Evolutionary conservation across 805 yeast species (phyloP), one percentile per base, ranked within the genome.

Genomic region (Scheffersomyces ergatensis): DNA sequence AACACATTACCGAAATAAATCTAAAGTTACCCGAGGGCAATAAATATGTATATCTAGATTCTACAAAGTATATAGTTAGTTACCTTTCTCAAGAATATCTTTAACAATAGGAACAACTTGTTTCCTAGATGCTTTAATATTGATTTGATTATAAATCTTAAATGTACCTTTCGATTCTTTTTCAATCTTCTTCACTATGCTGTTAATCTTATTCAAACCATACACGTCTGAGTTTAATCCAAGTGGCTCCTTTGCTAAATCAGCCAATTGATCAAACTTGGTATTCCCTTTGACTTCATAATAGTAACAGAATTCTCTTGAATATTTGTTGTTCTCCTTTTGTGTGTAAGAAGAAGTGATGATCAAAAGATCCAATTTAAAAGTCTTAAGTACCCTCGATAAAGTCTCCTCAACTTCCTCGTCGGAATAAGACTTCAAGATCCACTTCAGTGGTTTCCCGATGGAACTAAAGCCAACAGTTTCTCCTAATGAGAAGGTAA

Each of bases 401-500:
- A 66, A 46, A 2, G 69, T 54, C 0, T 36, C 24, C 13, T 45
- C 33, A 13, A 67, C 46, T 26, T 67, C 65, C 5, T 50, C 45
- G 2, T 42, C 34, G 9, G 53, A 29, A 38, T 45, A 67, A 25
- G 46, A 53, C 29, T 46, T 50, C 37, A 63, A 46, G 0, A 86
- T 48, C 80, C 85, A 84, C 5, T 64, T 61, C 21, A 84, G 59
- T 0, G 88, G 71, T 56, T 78, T 82, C 2, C 84, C 86, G 8
- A 83, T 63, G 0, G 97, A 84, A 35, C 90, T 77, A 52, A 92
- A 83, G 0, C 98, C 98, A 11, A 89, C 69, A 2, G 34, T 13
- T 7, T 53, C 54, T 4, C 56, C 56, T 8, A 53, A 50, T 19
- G 48, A 43, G 38, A 71, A 70, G 4, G 55, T 60, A 65, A 84